Base-by-base conservation (phyloP, 331 rosid genomes). In the Cydonia oblonga region DNA sequence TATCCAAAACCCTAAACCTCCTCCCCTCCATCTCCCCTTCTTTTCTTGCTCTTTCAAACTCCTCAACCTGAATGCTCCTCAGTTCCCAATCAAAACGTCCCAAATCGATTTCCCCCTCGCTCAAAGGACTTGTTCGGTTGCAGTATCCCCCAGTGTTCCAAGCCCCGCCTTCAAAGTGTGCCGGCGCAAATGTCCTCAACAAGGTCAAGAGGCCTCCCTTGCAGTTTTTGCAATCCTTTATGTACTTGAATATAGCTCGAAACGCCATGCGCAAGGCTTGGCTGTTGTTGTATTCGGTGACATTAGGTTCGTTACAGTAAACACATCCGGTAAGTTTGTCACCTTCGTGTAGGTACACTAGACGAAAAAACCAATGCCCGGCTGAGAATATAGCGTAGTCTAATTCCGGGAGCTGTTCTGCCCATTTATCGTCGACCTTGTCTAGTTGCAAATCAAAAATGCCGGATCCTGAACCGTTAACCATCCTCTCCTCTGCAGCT, bases 131-230 rank as follows among this genome's bases (percentile, higher is more conserved):
- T 2, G 98, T 91, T 64, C 89, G 77, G 6, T 93, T 91, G 52
- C 98, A 93, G 53, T 84, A 64, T 25, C 98, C 98, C 58, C 98
- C 96, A 0, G 82, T 85, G 83, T 93, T 81, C 97, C 98, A 93
- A 2, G 60, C 23, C n/a, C 96, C 98, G 6, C 80, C 74, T 76
- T 91, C 96, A 56, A 93, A 93, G 46, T 93, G 98, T 0, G 98
- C 87, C 0, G 98, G 95, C 5, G 96, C 85, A 76, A 93, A 91
- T 1, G 97, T 93, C 86, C 98, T 93, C 35, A 90, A 1, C 20
- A 93, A 3, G 18, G 92, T 81, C 26, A 89, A 53, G 30, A 77
- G 60, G 9, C 64, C 83, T 0, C 62, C 26, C 10, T 25, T 71
- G 61, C 92, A 87, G 0, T 78, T 85, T 44, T 81, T 71, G 80